A percentile compares a stretch with the other conserved stretches of the same genome.
phyloP scores from a whole-genome alignment of 176 grass and related monocot genomes.

The Oryza punctata region DNA sequence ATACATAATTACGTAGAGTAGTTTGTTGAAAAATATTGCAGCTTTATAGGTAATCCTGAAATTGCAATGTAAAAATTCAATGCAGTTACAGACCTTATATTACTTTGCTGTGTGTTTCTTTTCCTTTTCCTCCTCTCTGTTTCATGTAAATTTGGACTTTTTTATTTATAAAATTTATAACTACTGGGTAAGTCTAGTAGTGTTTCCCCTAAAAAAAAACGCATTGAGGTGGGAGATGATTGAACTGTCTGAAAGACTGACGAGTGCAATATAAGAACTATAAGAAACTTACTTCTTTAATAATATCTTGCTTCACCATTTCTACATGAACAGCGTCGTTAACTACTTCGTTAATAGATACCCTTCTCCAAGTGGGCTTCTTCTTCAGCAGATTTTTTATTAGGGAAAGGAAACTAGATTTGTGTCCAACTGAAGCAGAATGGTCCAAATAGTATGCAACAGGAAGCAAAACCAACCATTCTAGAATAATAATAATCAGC shows the following conservation, averaged over 20 bases:
- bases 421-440: slow-evolving; percentile 55
- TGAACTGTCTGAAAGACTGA: neutral
- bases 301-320: slow-evolving; percentile 72
- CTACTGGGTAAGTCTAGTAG: too few species aligned
- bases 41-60: neutral
- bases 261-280: neutral
- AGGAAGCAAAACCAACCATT: slow-evolving; percentile 82
- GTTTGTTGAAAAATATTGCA: neutral
- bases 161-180: too few species aligned
- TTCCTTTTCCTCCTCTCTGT: too few species aligned
- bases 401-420: slow-evolving; percentile 36
- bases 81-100: too few species aligned
- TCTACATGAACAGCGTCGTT: slow-evolving; percentile 51
- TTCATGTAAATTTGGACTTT: too few species aligned
- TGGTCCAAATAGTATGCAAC: slow-evolving; percentile 73
- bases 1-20: slow-evolving; percentile 4
- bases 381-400: slow-evolving; percentile 51
- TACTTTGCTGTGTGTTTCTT: too few species aligned
- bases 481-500: slow-evolving; percentile 74
- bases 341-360: slow-evolving; percentile 41
- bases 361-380: slow-evolving; percentile 28
- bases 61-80: slow-evolving; percentile 16
- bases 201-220: neutral
- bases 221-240: neutral
- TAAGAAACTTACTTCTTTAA: slow-evolving; percentile 70